phyloP scores from a whole-genome alignment of 495 filamentous ascomycete species.

The Aspergillus asperescens region DNA sequence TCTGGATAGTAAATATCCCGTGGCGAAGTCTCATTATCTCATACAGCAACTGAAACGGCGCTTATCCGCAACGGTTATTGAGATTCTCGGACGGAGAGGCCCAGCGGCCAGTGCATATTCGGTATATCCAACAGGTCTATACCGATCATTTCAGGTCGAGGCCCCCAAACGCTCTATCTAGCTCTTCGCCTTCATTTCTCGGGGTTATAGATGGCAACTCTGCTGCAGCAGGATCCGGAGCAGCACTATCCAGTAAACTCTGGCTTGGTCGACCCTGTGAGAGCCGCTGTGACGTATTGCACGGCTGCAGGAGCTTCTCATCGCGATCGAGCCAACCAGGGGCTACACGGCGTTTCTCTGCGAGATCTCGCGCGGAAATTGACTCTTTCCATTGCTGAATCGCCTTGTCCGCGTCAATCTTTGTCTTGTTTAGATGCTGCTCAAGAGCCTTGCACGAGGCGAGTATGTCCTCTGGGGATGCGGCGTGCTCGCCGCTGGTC shows the following conservation, averaged over 20 bases:
- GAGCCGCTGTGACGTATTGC: slow-evolving; percentile 16
- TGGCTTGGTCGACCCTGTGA: slow-evolving; percentile 25
- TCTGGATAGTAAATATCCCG: too few species aligned
- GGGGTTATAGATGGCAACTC: slow-evolving; percentile 45
- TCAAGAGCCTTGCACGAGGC: slow-evolving; percentile 71
- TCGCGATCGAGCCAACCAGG: slow-evolving; percentile 94
- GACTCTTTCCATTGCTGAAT: slow-evolving; percentile 65
- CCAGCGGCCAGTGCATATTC: neutral
- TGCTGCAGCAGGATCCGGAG: slow-evolving; percentile 34
- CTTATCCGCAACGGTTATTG: too few species aligned
- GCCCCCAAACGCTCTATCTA: slow-evolving; percentile 85
- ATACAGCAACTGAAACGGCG: neutral
- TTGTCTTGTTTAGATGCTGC: slow-evolving; percentile 62
- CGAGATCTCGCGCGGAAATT: slow-evolving; percentile 71
- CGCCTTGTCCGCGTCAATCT: slow-evolving; percentile 56
- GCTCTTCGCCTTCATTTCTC: slow-evolving; percentile 64
- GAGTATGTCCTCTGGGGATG: slow-evolving; percentile 75
- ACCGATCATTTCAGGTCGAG: slow-evolving; percentile 45
- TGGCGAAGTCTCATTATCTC: neutral
- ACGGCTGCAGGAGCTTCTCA: slow-evolving; percentile 73
- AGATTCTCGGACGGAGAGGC: neutral
- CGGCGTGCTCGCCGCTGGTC: slow-evolving; percentile 63
- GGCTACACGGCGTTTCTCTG: slow-evolving; percentile 85
- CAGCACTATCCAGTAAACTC: slow-evolving; percentile 45
- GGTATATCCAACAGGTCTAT: neutral